Evolutionary conservation across 139 green algal species (phyloP).

Genomic region (Picochlorum sp.): DNA sequence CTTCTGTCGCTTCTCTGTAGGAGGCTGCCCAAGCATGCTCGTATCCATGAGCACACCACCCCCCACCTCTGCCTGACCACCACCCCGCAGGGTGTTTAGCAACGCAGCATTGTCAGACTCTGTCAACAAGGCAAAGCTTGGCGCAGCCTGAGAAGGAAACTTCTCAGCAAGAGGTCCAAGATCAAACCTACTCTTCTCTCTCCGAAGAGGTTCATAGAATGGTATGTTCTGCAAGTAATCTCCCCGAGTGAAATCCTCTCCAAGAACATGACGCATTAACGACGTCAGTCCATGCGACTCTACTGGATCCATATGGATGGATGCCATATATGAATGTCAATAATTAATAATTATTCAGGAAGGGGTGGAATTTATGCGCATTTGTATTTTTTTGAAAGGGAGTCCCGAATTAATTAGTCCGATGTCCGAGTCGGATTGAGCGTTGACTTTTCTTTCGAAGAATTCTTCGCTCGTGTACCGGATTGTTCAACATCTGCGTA

Average conservation of each 20-base stretch:
- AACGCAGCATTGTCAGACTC: background rate
- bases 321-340: no score
- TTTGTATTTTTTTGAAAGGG: no score
- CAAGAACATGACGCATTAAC: background rate
- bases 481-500: no score
- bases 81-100: background rate
- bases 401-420: no score
- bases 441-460: no score
- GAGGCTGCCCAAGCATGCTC: background rate
- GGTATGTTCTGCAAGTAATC: conserved; percentile 2
- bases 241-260: background rate
- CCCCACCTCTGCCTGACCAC: background rate
- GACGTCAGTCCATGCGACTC: background rate
- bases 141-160: background rate
- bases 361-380: no score
- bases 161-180: background rate
- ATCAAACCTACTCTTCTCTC: background rate
- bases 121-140: background rate
- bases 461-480: no score
- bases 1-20: background rate
- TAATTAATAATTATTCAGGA: no score
- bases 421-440: no score
- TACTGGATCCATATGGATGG: no score
- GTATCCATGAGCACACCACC: background rate
- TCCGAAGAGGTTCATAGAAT: background rate